Conservation (phyloP, 495 filamentous ascomycete species). For the Annulohypoxylon bovei region DNA sequence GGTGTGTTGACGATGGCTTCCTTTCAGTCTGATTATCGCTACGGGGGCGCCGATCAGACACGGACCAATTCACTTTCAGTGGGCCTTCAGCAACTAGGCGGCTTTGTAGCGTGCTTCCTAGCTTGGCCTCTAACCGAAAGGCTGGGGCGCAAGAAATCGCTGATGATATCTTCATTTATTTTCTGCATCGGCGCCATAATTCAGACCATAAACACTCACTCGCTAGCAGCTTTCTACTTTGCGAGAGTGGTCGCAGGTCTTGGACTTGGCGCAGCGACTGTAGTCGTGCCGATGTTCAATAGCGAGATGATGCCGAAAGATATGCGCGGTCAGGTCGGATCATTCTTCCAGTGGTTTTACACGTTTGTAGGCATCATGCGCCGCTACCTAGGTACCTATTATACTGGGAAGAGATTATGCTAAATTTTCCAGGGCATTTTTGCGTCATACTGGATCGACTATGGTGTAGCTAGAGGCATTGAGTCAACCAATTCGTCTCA, state of each 20-base stretch:
- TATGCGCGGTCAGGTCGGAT: constrained; percentile 62
- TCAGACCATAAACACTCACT: constrained; percentile 52
- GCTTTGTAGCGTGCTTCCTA: constrained; percentile 52
- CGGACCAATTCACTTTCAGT: constrained; percentile 43
- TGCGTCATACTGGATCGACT: constrained; percentile 64
- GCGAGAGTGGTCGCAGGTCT: constrained; percentile 63
- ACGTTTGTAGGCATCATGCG: constrained; percentile 46
- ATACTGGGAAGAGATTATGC: too few species aligned
- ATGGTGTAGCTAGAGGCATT: constrained; percentile 52
- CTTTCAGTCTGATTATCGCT: constrained; percentile 45
- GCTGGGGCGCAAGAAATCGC: constrained; percentile 47
- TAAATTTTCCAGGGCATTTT: constrained; percentile 53
- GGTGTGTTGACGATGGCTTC: constrained; percentile 48
- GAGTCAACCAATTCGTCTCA: constrained; percentile 49
- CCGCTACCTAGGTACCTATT: too few species aligned
- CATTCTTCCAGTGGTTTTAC: constrained; percentile 53
- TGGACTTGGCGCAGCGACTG: constrained; percentile 63
- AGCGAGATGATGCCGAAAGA: constrained; percentile 65
- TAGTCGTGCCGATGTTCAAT: constrained; percentile 64
- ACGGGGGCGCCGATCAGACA: constrained; percentile 39
- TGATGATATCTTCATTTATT: constrained; percentile 52
- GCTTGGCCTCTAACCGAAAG: constrained; percentile 54
- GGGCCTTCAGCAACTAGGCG: constrained; percentile 44
- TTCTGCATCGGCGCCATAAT: constrained; percentile 52
- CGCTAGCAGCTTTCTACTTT: constrained; percentile 51